Conservation (phyloP, 257 asterid species). For the Scutellaria galericulata region DNA sequence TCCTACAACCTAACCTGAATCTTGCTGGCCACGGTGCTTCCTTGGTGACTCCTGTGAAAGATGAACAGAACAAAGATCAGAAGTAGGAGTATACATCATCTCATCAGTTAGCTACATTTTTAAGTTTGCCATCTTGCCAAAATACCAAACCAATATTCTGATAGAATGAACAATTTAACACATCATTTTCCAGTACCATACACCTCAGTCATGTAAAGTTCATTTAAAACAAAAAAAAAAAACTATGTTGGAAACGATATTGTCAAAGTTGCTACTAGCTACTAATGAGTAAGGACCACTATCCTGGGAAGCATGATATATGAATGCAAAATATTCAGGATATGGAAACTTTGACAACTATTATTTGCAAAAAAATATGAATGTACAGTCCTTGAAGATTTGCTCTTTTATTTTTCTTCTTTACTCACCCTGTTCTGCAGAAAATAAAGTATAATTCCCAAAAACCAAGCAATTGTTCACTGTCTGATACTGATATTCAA, state of each 20-base stretch:
- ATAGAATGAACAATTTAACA: background rate
- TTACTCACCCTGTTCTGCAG: background rate
- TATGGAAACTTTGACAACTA: background rate
- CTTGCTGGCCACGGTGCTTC: constrained; percentile 58
- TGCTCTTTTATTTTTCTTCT: background rate
- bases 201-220: constrained; percentile 1
- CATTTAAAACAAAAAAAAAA: background rate
- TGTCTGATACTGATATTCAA: constrained; percentile 11
- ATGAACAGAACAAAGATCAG: constrained; percentile 29
- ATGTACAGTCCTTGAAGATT: background rate
- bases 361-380: background rate
- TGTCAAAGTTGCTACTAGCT: background rate
- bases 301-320: background rate
- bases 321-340: constrained; percentile 2
- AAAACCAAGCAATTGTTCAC: background rate
- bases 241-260: constrained; percentile 6
- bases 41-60: constrained; percentile 55
- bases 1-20: constrained; percentile 52
- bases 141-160: background rate
- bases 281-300: background rate
- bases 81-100: constrained; percentile 13
- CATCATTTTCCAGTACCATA: background rate
- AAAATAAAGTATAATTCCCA: background rate
- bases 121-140: background rate
- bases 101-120: background rate